Conservation (phyloP, 2,329 filamentous ascomycete genomes). For the Neoascochyta sp. region DNA sequence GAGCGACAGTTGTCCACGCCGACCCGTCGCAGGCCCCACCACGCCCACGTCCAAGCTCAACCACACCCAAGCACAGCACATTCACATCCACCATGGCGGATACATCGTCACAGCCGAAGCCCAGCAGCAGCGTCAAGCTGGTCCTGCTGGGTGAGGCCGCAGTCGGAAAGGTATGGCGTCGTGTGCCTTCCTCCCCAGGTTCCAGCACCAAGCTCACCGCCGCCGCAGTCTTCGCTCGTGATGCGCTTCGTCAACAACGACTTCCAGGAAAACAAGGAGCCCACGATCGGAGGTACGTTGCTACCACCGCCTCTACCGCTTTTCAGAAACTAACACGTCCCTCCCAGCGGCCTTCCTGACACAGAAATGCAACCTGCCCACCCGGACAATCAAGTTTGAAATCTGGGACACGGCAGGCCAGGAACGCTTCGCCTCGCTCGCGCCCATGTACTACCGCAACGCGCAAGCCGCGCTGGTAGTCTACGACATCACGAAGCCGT, state of each 20-base stretch:
- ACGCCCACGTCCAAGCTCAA: no score
- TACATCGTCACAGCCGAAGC: conserved; percentile 69
- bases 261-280: conserved; percentile 99
- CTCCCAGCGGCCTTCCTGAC: conserved; percentile 91
- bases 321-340: conserved; percentile 4
- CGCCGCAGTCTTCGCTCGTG: conserved; percentile 80
- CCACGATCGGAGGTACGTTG: conserved; percentile 86
- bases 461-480: conserved; percentile 96
- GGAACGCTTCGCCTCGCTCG: conserved; percentile 92
- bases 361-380: conserved; percentile 95
- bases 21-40: no score
- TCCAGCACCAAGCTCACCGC: conserved; percentile 2
- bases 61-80: not conserved
- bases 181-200: no score
- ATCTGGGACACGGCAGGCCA: conserved; percentile 99
- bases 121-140: conserved; percentile 99
- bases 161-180: conserved; percentile 94
- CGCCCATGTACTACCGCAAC: conserved; percentile 99
- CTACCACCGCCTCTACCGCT: no score
- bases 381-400: conserved; percentile 64
- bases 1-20: no score
- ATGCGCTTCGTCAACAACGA: conserved; percentile 99
- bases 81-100: conserved; percentile 60
- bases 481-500: conserved; percentile 96
- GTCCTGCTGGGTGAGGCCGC: conserved; percentile 96